Evolutionary conservation across 805 yeast genomes (phyloP), one percentile per base, ranked within the genome.

Genomic region (Cyberlindnera euphorbiae): DNA sequence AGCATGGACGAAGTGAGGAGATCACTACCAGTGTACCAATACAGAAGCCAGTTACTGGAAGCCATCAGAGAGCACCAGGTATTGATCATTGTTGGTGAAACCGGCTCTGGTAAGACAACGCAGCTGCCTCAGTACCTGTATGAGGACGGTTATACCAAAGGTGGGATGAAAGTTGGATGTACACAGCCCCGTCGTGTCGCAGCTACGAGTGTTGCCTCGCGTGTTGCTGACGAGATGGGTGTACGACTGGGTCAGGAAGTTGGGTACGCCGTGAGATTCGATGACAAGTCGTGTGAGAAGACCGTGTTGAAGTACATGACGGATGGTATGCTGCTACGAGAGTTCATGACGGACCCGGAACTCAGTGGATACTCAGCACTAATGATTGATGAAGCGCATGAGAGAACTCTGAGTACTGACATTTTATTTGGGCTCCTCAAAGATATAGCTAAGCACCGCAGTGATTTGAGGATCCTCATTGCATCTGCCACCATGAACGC

Each of bases 371-470:
- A 89, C 54, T 75, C 93, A 2, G 95, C 84, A 1, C 68, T 90
- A 38, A 88, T 90, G 82, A 80, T 90, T 32, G 98, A 90, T 61
- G 98, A 90, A 60, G 98, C 98, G 0, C 98, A 93, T 56, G 98
- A 93, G 57, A 71, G 98, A 39, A 93, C 97, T 0, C 66, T 90
- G 27, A 80, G 90, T n/a, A 90, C 97, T 0, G 98, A 90, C 60
- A 70, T 77, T 8, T 55, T 90, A 8, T 65, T 90, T 34, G 95
- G 96, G 1, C 63, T 93, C 25, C 60, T 90, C 22, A 90, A 90
- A 46, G 84, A 82, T 42, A 73, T 87, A 0, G 55, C 74, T 2
- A 64, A 63, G 16, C 59, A 75, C 28, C 64, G 97, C 36, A 73
- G 80, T 0, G 94, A 84, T 42, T 63, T 93, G 36, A 77, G 78